phyloP scores from a whole-genome alignment of 441 rosid species.

The Melianthus villosus region DNA sequence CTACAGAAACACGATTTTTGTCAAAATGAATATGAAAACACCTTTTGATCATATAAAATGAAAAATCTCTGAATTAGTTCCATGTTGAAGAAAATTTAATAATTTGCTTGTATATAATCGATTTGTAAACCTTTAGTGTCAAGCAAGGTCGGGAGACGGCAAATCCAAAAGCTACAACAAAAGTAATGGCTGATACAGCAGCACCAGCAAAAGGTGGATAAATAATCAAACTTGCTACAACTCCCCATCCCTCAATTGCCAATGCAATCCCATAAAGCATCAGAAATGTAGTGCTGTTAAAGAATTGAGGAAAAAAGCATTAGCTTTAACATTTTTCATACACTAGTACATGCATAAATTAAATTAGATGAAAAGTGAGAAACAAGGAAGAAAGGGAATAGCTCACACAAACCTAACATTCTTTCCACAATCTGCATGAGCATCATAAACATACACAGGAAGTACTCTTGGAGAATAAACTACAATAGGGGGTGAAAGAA shows the following conservation, averaged over 20 bases:
- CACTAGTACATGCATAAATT: no score
- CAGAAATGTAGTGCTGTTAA: constrained; percentile 80
- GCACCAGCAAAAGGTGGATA: constrained; percentile 99
- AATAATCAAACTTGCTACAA: constrained; percentile 92
- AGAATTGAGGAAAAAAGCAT: constrained; percentile 7
- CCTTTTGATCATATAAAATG: no score
- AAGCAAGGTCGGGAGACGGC: constrained; percentile 99
- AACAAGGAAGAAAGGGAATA: constrained; percentile 5
- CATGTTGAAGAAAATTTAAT: no score
- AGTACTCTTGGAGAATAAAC: constrained; percentile 98
- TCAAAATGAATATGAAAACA: no score
- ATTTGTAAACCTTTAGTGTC: constrained; percentile 97
- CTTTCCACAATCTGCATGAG: constrained; percentile 97
- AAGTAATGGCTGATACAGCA: constrained; percentile 95
- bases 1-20: neutral
- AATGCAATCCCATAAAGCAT: constrained; percentile 95
- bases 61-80: no score
- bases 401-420: constrained; percentile 80
- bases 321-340: no score
- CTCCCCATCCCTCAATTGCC: constrained; percentile 99
- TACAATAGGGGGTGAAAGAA: constrained; percentile 97
- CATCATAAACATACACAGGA: constrained; percentile 96
- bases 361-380: constrained; percentile 1
- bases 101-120: no score
- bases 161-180: constrained; percentile 96